Percentiles rank a stretch among this genome's conserved stretches.
Conservation (phyloP, 2,329 filamentous ascomycete genomes). For the Aspergillus pseudotamarii region DNA sequence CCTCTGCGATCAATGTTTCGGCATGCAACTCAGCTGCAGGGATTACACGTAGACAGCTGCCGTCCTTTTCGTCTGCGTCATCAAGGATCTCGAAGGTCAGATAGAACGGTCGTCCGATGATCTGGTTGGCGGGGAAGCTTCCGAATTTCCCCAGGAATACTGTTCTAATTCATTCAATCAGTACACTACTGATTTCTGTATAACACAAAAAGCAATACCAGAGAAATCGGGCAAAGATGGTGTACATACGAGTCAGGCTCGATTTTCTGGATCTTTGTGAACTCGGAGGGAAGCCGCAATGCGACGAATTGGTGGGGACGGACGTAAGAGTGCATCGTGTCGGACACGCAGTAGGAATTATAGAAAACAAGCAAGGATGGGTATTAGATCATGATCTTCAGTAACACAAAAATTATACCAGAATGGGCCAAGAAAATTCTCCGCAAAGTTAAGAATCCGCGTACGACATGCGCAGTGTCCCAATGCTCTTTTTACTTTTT, state of each 20-base stretch:
- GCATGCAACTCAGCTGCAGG: constrained; percentile 80
- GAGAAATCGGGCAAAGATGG: constrained; percentile 15
- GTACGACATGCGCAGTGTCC: not conserved
- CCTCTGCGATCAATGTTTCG: constrained; percentile 65
- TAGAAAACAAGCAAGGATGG: not conserved
- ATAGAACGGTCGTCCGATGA: constrained; percentile 89
- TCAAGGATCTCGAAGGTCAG: constrained; percentile 89
- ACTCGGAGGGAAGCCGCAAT: constrained; percentile 55
- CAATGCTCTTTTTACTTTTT: constrained; percentile 18
- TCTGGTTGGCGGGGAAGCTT: constrained; percentile 82
- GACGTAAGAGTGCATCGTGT: constrained; percentile 43
- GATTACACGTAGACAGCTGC: constrained; percentile 72
- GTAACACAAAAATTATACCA: not conserved
- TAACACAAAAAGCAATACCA: constrained; percentile 10
- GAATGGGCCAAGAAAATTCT: not conserved
- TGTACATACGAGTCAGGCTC: constrained; percentile 66
- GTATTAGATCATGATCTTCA: not conserved
- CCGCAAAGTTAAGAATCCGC: not conserved
- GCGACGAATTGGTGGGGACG: constrained; percentile 40
- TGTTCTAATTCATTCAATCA: constrained; percentile 56
- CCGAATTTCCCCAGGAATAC: constrained; percentile 93
- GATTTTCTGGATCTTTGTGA: constrained; percentile 60
- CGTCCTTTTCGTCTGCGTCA: constrained; percentile 63
- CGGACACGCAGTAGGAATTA: not conserved
- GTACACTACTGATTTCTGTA: not conserved